Evolutionary conservation across 192 early-diverging fungal species (phyloP).

Genomic region (Mortierella alpina): DNA sequence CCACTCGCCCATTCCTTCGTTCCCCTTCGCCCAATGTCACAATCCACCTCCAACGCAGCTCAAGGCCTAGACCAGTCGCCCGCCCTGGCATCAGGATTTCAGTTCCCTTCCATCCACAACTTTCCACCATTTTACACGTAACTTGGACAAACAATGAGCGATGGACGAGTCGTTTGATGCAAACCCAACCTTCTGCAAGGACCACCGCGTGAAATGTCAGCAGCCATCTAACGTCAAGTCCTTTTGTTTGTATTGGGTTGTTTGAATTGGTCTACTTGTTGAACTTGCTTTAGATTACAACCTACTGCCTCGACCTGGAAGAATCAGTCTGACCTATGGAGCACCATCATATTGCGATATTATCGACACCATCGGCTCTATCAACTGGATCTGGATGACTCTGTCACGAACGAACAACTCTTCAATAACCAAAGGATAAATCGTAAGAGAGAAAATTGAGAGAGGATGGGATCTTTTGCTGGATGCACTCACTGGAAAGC

Average conservation of each 20-base stretch:
- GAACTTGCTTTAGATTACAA: conserved; percentile 11
- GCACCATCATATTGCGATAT: conserved; percentile 79
- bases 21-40: neutral
- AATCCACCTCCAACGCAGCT: conserved; percentile 30
- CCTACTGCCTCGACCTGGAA: conserved; percentile 65
- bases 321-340: conserved; percentile 86
- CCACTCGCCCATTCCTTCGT: no score
- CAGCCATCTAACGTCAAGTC: neutral
- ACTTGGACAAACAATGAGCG: no score
- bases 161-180: no score
- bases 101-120: conserved; percentile 86
- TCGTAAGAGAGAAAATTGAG: conserved; percentile 48
- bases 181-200: neutral
- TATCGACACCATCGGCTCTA: conserved; percentile 72
- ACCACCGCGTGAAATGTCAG: neutral
- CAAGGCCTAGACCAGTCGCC: conserved; percentile 35
- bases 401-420: conserved; percentile 60
- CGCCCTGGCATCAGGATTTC: conserved; percentile 58
- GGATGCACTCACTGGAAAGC: conserved; percentile 4
- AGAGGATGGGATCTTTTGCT: neutral
- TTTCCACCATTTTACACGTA: conserved; percentile 96
- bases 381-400: conserved; percentile 70
- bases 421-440: conserved; percentile 80
- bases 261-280: neutral
- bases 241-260: neutral